Percentiles rank a stretch among this genome's conserved stretches.
Evolutionary conservation across 2,329 filamentous ascomycete species (phyloP).

Genomic region (Metarhizium humberi): DNA sequence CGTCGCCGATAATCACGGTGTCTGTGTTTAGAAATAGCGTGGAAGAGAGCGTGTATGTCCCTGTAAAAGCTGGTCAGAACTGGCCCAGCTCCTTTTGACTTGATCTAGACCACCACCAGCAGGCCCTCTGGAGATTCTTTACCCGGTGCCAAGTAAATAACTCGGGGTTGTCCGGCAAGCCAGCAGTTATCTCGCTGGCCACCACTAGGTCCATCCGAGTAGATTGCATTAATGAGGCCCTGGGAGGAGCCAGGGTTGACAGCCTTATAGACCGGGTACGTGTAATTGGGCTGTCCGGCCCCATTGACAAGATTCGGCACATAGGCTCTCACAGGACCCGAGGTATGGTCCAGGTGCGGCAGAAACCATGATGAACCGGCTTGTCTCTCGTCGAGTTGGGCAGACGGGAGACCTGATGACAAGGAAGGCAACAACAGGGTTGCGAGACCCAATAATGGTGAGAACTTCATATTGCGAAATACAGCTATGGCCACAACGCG

Average conservation of each 20-base stretch:
- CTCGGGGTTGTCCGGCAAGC: slow-evolving; percentile 11
- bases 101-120: too few relatives aligned
- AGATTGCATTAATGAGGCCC: slow-evolving; percentile 6
- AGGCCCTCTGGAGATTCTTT: not conserved
- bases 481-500: too few relatives aligned
- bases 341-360: slow-evolving; percentile 12
- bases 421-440: not conserved
- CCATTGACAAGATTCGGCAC: slow-evolving; percentile 8
- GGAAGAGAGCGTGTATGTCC: slow-evolving; percentile 9
- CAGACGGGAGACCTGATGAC: not conserved
- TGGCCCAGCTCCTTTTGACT: too few relatives aligned
- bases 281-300: slow-evolving; percentile 6
- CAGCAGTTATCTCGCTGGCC: slow-evolving; percentile 11
- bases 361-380: slow-evolving; percentile 12
- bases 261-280: slow-evolving; percentile 12
- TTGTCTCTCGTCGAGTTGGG: not conserved
- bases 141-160: slow-evolving; percentile 12
- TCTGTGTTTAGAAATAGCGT: slow-evolving; percentile 24
- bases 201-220: slow-evolving; percentile 9
- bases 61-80: not conserved
- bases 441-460: not conserved
- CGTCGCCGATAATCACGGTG: slow-evolving; percentile 77
- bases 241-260: slow-evolving; percentile 6
- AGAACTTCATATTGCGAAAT: not conserved
- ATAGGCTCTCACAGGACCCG: slow-evolving; percentile 10